phyloP scores from a whole-genome alignment of 2,329 filamentous ascomycete species.

The Dothidotthia symphoricarpi region DNA sequence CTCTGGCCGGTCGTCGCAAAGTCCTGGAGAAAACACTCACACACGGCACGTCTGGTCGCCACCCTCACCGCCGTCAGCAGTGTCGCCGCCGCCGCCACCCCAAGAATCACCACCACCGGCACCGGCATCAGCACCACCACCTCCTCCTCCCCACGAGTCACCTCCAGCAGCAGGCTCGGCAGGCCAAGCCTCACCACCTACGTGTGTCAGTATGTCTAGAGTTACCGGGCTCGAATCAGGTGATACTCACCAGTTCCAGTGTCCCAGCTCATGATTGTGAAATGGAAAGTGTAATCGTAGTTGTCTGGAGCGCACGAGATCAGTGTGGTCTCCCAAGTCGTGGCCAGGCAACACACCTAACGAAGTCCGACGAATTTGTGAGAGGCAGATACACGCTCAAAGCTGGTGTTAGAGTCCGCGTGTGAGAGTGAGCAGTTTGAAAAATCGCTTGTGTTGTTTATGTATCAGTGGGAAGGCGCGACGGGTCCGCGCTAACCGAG shows the following conservation, averaged over 20 bases:
- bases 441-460: no score
- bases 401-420: no score
- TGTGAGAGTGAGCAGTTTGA: no score
- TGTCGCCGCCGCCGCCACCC: constrained; percentile 14
- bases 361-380: no score
- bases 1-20: no score
- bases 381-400: no score
- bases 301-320: background rate
- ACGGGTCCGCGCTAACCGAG: no score
- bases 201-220: constrained; percentile 8
- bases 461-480: no score
- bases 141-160: constrained; percentile 7
- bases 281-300: background rate
- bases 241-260: constrained; percentile 11
- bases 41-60: constrained; percentile 42
- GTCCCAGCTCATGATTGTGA: constrained; percentile 23
- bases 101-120: constrained; percentile 18
- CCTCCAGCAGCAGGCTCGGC: constrained; percentile 8
- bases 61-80: constrained; percentile 19
- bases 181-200: constrained; percentile 17
- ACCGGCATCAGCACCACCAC: constrained; percentile 6
- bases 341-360: no score
- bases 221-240: constrained; percentile 3
- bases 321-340: no score
- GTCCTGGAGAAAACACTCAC: constrained; percentile 39